Conservation (phyloP, 495 filamentous ascomycete species). For the Trichocladium antarcticum region DNA sequence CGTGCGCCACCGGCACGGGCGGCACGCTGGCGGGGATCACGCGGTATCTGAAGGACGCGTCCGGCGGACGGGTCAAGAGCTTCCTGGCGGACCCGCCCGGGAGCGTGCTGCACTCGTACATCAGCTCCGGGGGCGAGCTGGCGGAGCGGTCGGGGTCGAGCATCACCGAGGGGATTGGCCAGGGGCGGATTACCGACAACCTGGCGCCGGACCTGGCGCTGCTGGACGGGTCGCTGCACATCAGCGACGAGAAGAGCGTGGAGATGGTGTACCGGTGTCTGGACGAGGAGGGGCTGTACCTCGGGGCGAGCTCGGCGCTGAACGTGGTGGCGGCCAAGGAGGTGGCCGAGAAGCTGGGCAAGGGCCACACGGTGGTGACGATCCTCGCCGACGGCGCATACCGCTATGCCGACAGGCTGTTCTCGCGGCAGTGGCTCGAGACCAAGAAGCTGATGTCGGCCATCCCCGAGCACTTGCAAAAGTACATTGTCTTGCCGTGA, state of each 20-base stretch:
- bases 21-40: constrained; percentile 88
- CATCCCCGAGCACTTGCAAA: constrained; percentile 77
- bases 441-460: constrained; percentile 69
- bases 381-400: constrained; percentile 93
- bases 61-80: constrained; percentile 70
- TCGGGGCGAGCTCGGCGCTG: constrained; percentile 85
- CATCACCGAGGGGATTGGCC: constrained; percentile 96
- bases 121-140: constrained; percentile 72
- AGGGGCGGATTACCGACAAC: constrained; percentile 94
- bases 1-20: constrained; percentile 85
- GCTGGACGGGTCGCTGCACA: constrained; percentile 74
- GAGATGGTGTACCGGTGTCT: constrained; percentile 97
- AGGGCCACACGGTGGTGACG: constrained; percentile 85
- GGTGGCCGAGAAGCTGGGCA: constrained; percentile 80
- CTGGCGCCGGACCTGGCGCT: constrained; percentile 72
- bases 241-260: constrained; percentile 86
- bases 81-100: constrained; percentile 92
- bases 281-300: constrained; percentile 91
- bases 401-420: constrained; percentile 86
- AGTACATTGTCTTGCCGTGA: constrained; percentile 87
- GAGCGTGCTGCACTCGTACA: constrained; percentile 82
- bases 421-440: constrained; percentile 79
- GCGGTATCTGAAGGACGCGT: constrained; percentile 74
- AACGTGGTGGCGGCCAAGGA: constrained; percentile 95
- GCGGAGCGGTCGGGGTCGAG: constrained; percentile 70